A percentile compares a stretch with the other conserved stretches of the same genome.
Evolutionary conservation across 305 asterid genomes (phyloP).

Genomic region (Fraxinus platypoda): DNA sequence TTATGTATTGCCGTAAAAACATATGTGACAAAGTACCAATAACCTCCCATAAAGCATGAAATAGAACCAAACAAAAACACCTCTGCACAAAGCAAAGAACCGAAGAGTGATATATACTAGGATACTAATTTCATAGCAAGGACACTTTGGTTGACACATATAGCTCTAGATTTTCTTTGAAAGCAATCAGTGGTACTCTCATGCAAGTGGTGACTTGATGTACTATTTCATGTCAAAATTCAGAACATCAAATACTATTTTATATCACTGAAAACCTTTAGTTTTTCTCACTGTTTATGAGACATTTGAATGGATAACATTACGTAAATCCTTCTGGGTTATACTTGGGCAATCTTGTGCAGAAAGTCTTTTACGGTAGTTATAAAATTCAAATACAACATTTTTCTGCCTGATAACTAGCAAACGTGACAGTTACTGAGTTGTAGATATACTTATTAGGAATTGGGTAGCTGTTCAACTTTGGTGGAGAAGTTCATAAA

Average conservation of each 20-base stretch:
- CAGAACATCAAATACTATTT: not conserved
- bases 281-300: not conserved
- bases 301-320: not conserved
- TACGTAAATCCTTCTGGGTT: not conserved
- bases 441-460: not conserved
- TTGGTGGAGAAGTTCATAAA: slow-evolving; percentile 7
- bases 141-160: not conserved
- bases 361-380: not conserved
- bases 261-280: not conserved
- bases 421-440: slow-evolving; percentile 5
- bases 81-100: not conserved
- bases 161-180: not conserved
- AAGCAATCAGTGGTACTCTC: not conserved
- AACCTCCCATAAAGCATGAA: not conserved
- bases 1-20: not conserved
- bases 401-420: not conserved
- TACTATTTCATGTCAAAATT: not conserved
- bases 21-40: not conserved
- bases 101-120: not conserved
- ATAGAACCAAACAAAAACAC: not conserved
- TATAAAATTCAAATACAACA: not conserved
- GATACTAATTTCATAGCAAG: not conserved
- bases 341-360: not conserved
- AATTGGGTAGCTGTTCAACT: slow-evolving; percentile 9
- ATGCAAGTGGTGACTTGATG: not conserved